These are phyloP conservation scores for Solanum lycopersicoides DNA, from an alignment of 257 asterid genomes.

Conservation along the genomic window DNA sequence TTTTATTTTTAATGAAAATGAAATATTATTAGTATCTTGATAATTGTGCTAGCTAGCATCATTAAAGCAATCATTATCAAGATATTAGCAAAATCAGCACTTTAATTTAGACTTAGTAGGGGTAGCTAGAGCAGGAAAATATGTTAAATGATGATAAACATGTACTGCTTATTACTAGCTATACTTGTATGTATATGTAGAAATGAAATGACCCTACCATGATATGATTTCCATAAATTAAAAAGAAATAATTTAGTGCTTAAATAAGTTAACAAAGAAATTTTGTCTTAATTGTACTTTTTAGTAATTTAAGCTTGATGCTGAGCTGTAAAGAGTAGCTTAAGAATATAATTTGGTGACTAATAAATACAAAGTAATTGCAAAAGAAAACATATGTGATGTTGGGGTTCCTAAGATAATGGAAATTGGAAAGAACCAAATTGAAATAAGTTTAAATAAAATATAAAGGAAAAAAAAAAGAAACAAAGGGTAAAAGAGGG, in stretches of 20 bases:
- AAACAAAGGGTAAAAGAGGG: not conserved
- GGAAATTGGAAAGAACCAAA: not conserved
- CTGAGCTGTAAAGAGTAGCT: not conserved
- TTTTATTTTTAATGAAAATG: not conserved
- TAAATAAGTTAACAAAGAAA: not conserved
- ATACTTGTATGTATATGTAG: not conserved
- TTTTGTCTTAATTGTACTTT: not conserved
- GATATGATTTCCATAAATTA: not conserved
- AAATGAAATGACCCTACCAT: not conserved
- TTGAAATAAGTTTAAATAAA: not conserved
- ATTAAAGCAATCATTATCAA: not conserved
- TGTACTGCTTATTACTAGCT: not conserved
- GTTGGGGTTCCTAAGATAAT: not conserved
- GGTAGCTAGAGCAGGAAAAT: not conserved
- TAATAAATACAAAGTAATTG: not conserved
- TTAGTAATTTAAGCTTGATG: not conserved
- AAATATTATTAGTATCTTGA: not conserved
- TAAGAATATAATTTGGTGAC: not conserved
- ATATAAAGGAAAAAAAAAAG: not conserved
- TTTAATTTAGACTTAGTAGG: not conserved
- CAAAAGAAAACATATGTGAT: not conserved
- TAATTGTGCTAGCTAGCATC: not conserved
- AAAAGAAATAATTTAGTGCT: not conserved
- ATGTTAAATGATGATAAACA: not conserved
- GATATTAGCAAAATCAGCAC: slow-evolving; percentile 1